A percentile compares a stretch with the other conserved stretches of the same genome.
Evolutionary conservation across 805 yeast species (phyloP).

Genomic region (Candida takata): DNA sequence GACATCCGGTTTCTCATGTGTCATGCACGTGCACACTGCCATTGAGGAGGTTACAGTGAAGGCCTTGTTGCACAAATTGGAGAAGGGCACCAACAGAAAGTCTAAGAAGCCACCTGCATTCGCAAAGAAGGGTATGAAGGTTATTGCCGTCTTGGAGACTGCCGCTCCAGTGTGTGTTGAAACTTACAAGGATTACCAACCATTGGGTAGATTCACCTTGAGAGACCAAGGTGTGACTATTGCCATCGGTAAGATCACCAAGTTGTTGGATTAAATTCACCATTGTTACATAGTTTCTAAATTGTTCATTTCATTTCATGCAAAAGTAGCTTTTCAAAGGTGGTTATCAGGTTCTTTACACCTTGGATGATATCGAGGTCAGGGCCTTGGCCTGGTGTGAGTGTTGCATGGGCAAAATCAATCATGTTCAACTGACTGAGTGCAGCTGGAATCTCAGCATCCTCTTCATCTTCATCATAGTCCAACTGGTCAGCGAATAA

Average conservation of each 20-base stretch:
- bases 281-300: background rate
- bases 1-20: slow-evolving; percentile 95
- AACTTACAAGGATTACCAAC: slow-evolving; percentile 87
- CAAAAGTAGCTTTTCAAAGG: background rate
- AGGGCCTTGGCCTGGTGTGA: slow-evolving; percentile 53
- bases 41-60: slow-evolving; percentile 88
- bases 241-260: slow-evolving; percentile 97
- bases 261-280: slow-evolving; percentile 53
- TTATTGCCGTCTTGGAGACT: slow-evolving; percentile 85
- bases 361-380: slow-evolving; percentile 73
- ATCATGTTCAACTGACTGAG: slow-evolving; percentile 62
- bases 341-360: slow-evolving; percentile 50
- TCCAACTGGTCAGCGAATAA: slow-evolving; percentile 28
- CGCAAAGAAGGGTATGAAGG: slow-evolving; percentile 98
- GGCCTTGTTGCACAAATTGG: slow-evolving; percentile 82
- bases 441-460: slow-evolving; percentile 20
- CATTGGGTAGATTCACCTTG: slow-evolving; percentile 94
- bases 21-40: slow-evolving; percentile 98
- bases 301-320: background rate
- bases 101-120: slow-evolving; percentile 97
- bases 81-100: slow-evolving; percentile 94
- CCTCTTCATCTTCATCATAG: slow-evolving; percentile 27
- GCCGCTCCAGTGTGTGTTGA: slow-evolving; percentile 89
- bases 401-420: slow-evolving; percentile 85
- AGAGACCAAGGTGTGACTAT: slow-evolving; percentile 98